Evolutionary conservation across 2,329 filamentous ascomycete species (phyloP).

Genomic region (Neofusicoccum sp.): DNA sequence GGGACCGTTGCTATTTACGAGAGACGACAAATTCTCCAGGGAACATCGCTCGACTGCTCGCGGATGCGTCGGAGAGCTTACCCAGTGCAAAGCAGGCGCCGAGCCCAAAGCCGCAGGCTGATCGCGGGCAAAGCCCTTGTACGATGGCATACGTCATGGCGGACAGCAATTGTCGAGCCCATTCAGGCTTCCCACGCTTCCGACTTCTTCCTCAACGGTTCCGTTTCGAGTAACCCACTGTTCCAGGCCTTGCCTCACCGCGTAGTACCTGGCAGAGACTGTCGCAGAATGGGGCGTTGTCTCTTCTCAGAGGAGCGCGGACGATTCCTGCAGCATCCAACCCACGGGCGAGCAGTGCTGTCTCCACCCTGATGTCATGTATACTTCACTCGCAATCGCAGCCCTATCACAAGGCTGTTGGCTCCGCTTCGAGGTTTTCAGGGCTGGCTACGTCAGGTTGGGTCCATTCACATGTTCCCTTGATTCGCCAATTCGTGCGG

Average conservation of each 20-base stretch:
- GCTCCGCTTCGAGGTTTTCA: background rate
- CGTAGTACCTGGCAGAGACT: too few relatives aligned
- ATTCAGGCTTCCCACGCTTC: background rate
- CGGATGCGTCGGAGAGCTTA: background rate
- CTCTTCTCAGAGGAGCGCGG: background rate
- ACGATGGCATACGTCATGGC: background rate
- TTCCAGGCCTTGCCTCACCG: background rate
- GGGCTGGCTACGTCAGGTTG: background rate
- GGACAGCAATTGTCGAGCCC: background rate
- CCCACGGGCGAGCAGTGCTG: background rate
- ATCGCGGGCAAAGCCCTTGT: background rate
- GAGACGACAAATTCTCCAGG: background rate
- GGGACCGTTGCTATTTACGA: background rate
- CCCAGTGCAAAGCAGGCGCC: background rate
- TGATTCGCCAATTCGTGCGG: too few relatives aligned
- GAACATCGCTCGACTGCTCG: background rate
- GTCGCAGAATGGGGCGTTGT: too few relatives aligned
- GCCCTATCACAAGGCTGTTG: slow-evolving; percentile 2
- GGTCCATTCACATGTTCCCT: background rate
- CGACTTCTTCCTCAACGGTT: background rate
- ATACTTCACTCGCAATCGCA: background rate
- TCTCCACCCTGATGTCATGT: slow-evolving; percentile 4
- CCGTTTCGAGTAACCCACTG: background rate
- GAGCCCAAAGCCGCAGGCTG: background rate
- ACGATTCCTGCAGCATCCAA: background rate